Evolutionary conservation across 179 eudicot species (phyloP), one percentile per base, ranked within the genome.

Genomic region (Corrigiola litoralis): DNA sequence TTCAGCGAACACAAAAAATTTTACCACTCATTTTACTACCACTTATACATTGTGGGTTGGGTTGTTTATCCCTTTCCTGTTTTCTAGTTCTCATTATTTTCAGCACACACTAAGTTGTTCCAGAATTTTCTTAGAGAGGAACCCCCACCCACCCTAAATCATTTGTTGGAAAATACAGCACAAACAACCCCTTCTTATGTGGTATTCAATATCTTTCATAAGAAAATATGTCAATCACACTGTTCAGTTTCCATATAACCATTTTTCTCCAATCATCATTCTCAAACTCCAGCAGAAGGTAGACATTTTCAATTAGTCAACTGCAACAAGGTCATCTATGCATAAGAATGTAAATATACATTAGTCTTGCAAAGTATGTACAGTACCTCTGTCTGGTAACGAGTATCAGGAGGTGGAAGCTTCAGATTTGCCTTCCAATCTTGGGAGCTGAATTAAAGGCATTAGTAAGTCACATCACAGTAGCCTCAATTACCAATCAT

Each of bases 321-420:
- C 24, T 1, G 29, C 20, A 32, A n/a, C n/a, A n/a, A n/a, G n/a
- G n/a, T n/a, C n/a, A n/a, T n/a, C n/a, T n/a, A n/a, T n/a, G n/a
- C n/a, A n/a, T n/a, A n/a, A n/a, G n/a, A n/a, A n/a, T n/a, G n/a
- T n/a, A n/a, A n/a, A n/a, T n/a, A n/a, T n/a, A n/a, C n/a, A n/a
- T n/a, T n/a, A n/a, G n/a, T n/a, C n/a, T 38, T 25, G 45, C 53
- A 52, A 52, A 42, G 16, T 41, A 61, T 21, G 40, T 25, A 37
- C 21, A 34, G 9, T 69, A 69, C 73, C 73, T 69, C 73, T 40
- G 73, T 61, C 65, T 34, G 41, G 73, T 38, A 69, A 61, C 73
- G 73, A 42, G 67, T 69, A 53, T 69, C 73, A 41, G 67, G 1
- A 3, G 73, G 67, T 61, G 73, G 73, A 61, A 61, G 73, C 62